Base-by-base conservation (phyloP, 208 protist species). In the Cochliopodium minus region DNA sequence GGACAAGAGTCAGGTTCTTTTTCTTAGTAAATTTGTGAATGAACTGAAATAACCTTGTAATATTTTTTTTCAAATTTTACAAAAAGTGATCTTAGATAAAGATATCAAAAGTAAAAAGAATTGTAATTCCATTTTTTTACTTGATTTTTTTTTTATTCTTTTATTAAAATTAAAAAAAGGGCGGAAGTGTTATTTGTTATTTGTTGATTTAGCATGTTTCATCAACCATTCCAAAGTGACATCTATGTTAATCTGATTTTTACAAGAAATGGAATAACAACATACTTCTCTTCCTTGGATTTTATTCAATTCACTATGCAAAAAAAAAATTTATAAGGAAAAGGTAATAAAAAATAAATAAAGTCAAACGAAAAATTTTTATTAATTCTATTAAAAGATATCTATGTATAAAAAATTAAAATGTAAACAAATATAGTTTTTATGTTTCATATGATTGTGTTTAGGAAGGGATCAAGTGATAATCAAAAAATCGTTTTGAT, bases 181-280 rank as follows among this genome's bases (percentile, higher is more conserved):
- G 17, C 17, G 17, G 23, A 47, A 47, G 23, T 52, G 49, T 58
- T 17, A 69, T 42, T 20, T 45, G n/a, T 52, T 15, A 64, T 23
- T 60, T 54, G 11, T 17, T 25, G 61, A 71, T 66, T 81, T 79
- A 4, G 76, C 63, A 51, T 91, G 69, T 63, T 83, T 80, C 33
- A 83, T 80, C 2, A 90, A 69, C 85, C 83, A 90, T 53, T 86
- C 63, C 15, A 88, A 61, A 5, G 77, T 83, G 26, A 76, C 78
- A 61, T 88, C 85, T 34, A 89, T 79, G 62, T 88, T 90, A 30
- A 82, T 68, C 20, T 70, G 54, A 55, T 83, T 82, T 66, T 89
- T 89, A 35, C 82, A 82, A 15, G 73, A 83, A 30, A 89, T 86
- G 0, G 66, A 72, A 55, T 87, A 89, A 64, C 76, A 85, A 59